These are phyloP conservation scores for Pyrenula aspistea DNA, from an alignment of 495 filamentous ascomycete species.

Conservation along the genomic window DNA sequence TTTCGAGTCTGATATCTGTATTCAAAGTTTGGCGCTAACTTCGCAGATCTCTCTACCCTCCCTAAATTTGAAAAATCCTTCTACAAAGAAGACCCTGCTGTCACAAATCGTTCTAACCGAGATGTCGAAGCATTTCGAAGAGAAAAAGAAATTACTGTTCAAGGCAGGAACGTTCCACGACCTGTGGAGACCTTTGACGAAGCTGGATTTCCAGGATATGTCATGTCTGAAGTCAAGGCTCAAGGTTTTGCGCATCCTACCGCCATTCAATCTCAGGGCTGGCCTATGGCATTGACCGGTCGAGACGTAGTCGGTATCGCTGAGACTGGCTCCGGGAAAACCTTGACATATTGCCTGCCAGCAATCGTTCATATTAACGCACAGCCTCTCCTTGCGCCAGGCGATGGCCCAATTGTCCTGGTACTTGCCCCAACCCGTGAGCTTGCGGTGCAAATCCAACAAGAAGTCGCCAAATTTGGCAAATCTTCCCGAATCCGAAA, in stretches of 20 bases:
- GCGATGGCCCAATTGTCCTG: conserved; percentile 78
- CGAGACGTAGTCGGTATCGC: conserved; percentile 94
- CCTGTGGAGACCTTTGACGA: conserved; percentile 96
- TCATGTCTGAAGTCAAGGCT: conserved; percentile 95
- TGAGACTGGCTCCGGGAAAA: conserved; percentile 97
- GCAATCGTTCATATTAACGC: conserved; percentile 98
- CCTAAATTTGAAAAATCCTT: conserved; percentile 99
- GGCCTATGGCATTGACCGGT: conserved; percentile 94
- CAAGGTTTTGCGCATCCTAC: conserved; percentile 86
- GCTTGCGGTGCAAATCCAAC: conserved; percentile 85
- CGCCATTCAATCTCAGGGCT: conserved; percentile 87
- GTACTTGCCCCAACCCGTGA: conserved; percentile 95
- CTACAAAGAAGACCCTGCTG: conserved; percentile 85
- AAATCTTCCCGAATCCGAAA: conserved; percentile 81
- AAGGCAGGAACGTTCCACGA: conserved; percentile 70
- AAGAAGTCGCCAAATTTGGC: conserved; percentile 85
- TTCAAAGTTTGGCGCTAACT: conserved; percentile 3
- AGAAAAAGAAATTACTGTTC: conserved; percentile 65
- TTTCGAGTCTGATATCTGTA: background rate
- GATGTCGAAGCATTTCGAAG: conserved; percentile 82
- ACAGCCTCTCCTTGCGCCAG: conserved; percentile 66
- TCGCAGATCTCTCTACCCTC: conserved; percentile 57
- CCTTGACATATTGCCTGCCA: conserved; percentile 83
- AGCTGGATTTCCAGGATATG: conserved; percentile 90
- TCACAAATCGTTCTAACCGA: conserved; percentile 56